Conservation (phyloP, 371 early-diverging fungal species). For the Mortierella sp. region DNA sequence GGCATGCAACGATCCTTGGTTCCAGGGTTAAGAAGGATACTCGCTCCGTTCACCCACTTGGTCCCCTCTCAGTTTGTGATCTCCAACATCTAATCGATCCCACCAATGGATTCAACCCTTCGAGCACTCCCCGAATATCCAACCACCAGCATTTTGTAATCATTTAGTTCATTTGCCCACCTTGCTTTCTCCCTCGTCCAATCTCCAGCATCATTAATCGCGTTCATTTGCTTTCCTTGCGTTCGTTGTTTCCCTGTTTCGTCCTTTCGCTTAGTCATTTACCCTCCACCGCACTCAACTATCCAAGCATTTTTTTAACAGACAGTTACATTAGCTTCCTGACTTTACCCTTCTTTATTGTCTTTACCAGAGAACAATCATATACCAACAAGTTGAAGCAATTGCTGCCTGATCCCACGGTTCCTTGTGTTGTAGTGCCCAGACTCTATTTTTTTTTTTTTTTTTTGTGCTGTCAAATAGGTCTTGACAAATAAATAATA, state of each 20-base stretch:
- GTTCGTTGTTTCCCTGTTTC: neutral
- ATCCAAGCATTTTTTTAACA: neutral
- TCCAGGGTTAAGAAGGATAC: slow-evolving; percentile 27
- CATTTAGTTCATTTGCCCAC: neutral
- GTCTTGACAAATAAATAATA: neutral
- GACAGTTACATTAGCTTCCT: neutral
- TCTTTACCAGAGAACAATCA: too few relatives aligned
- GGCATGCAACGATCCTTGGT: slow-evolving; percentile 50
- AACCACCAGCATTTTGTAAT: neutral
- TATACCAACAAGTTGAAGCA: too few relatives aligned
- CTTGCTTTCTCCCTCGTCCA: neutral
- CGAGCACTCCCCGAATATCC: neutral
- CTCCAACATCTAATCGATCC: neutral
- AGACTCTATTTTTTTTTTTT: neutral
- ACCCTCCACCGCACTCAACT: neutral
- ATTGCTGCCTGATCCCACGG: too few relatives aligned
- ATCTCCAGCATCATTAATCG: neutral
- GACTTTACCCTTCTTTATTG: neutral
- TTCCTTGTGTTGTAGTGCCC: too few relatives aligned
- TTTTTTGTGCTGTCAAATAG: slow-evolving; percentile 1
- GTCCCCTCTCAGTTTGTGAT: neutral
- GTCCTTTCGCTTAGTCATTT: neutral
- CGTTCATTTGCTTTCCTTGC: neutral
- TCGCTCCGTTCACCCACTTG: neutral
- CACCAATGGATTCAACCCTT: neutral